Conservation (phyloP, 495 filamentous ascomycete species). For the Aspergillus nidulans region DNA sequence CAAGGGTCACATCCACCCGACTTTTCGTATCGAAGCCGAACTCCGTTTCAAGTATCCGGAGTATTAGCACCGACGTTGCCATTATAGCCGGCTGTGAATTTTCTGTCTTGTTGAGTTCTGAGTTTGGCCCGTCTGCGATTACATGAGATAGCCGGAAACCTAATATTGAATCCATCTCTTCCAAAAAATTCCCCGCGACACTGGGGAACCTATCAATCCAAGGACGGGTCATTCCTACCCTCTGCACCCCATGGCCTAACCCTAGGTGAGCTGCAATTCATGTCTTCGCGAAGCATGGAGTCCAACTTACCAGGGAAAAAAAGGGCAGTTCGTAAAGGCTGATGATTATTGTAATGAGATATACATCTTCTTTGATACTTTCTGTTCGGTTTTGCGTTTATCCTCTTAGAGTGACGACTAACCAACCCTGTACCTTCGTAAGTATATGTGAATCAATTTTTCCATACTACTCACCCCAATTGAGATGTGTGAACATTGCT, state of each 20-base stretch:
- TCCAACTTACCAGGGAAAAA: conserved; percentile 71
- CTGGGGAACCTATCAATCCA: conserved; percentile 81
- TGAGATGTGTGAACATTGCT: not conserved
- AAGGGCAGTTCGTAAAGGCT: conserved; percentile 61
- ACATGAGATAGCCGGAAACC: conserved; percentile 65
- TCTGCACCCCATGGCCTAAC: conserved; percentile 88
- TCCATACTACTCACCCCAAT: not conserved
- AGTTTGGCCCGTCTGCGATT: conserved; percentile 74
- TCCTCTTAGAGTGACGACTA: not conserved
- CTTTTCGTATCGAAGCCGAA: conserved; percentile 70
- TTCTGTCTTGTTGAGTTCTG: conserved; percentile 69
- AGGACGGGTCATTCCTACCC: conserved; percentile 81
- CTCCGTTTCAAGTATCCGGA: conserved; percentile 81
- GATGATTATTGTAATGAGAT: conserved; percentile 14
- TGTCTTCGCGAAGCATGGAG: not conserved
- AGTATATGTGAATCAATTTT: not conserved
- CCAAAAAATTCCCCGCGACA: conserved; percentile 65
- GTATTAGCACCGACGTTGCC: conserved; percentile 85
- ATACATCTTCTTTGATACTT: not conserved
- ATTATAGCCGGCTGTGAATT: conserved; percentile 96
- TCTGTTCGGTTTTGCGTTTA: not conserved
- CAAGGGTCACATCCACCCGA: conserved; percentile 74
- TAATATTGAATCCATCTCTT: conserved; percentile 77
- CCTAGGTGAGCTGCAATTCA: conserved; percentile 1
- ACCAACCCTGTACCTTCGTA: conserved; percentile 3